Evolutionary conservation across 2,329 filamentous ascomycete species (phyloP), one percentile per base, ranked within the genome.

Genomic region (Pezicula carpinea): DNA sequence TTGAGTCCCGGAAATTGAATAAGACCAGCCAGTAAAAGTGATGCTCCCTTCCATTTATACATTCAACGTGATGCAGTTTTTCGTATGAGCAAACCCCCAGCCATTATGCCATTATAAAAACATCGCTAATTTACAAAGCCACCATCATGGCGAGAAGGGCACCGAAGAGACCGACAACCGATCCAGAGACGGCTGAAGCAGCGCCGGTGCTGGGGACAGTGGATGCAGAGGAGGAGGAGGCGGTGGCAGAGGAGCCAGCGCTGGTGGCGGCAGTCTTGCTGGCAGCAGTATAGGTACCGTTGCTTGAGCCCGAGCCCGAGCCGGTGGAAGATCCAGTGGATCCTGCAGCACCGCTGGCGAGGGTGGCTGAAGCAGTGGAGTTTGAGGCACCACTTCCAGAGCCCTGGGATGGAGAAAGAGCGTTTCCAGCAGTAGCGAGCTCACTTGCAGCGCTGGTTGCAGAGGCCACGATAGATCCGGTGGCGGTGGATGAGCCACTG

Each of bases 71-170:
- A 29, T 29, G 26, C 26, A 29, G 6, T 29, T 29, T 29, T 29
- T 11, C 26, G 10, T 5, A 8, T 10, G 26, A 29, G 26, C 26
- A 29, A 29, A 17, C 15, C 35, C 39, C 19, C 14, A 11, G 17
- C 41, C 29, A 18, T 43, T 43, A 43, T 43, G 41, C 15, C 18
- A 43, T 32, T 33, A 34, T 33, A 21, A 23, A 42, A 42, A 41
- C 34, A 48, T 18, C 17, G 22, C 22, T 23, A 40, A 50, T 53
- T 54, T 60, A 62, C 56, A 62, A 53, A 39, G 54, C 53, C 17
- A 51, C 44, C 29, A 54, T 18, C 33, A 54, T 55, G 39, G 51
- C 53, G 17, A 56, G 38, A 14, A 57, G 22, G 36, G 50, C 53
- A 47, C 47, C 55, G 6, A 58, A 21, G 32, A 42, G 48, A 29